These are phyloP conservation scores for Botrytis byssoidea DNA, from an alignment of 2,329 filamentous ascomycete species.

Conservation along the genomic window DNA sequence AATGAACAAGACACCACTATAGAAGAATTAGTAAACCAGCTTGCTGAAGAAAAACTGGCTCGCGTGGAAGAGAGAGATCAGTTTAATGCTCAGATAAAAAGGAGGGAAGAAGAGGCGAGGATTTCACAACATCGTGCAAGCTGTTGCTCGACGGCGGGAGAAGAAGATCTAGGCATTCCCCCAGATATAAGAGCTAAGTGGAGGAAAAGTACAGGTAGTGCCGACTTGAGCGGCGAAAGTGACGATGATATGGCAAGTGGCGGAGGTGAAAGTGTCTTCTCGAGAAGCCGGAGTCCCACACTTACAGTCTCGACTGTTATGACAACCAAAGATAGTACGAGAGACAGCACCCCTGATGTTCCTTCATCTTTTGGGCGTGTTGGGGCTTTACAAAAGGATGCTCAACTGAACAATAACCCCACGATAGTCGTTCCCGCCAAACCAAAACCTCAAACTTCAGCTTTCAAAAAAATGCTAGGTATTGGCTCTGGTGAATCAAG, in stretches of 20 bases:
- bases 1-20: constrained; percentile 54
- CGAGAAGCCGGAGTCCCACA: constrained; percentile 58
- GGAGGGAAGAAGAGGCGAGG: constrained; percentile 16
- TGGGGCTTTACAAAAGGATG: constrained; percentile 11
- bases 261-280: constrained; percentile 47
- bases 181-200: constrained; percentile 22
- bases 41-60: constrained; percentile 51
- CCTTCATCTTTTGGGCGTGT: constrained; percentile 8
- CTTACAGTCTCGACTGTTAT: constrained; percentile 30
- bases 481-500: constrained; percentile 28
- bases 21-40: constrained; percentile 49
- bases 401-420: constrained; percentile 20
- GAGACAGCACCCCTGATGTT: constrained; percentile 11
- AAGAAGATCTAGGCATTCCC: constrained; percentile 35
- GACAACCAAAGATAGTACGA: constrained; percentile 18
- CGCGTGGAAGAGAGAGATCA: constrained; percentile 34
- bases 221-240: constrained; percentile 38
- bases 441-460: constrained; percentile 42
- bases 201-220: constrained; percentile 33
- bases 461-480: constrained; percentile 50
- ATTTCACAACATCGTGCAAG: constrained; percentile 8
- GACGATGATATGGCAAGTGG: constrained; percentile 22
- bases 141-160: constrained; percentile 14
- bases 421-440: constrained; percentile 28
- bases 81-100: constrained; percentile 29